These are phyloP conservation scores for Coffea eugenioides DNA, from an alignment of 257 asterid genomes.

Conservation along the genomic window DNA sequence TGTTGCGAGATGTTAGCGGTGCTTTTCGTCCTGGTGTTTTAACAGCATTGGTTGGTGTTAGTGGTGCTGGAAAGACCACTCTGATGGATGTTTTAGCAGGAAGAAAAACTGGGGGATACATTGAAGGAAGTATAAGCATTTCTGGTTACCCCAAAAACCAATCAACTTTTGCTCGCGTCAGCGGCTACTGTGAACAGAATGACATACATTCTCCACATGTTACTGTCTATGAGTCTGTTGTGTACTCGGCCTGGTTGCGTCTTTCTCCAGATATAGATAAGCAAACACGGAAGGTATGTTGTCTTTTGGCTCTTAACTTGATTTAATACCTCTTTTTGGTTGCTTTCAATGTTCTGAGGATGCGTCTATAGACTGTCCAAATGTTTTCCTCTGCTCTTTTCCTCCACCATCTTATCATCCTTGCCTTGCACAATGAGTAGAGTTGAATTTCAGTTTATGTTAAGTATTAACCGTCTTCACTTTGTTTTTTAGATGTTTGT, in stretches of 20 bases:
- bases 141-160: conserved; percentile 91
- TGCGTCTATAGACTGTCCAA: background rate
- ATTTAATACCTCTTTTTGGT: background rate
- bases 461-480: conserved; percentile 1
- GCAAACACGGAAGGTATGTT: conserved; percentile 49
- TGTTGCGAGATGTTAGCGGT: conserved; percentile 74
- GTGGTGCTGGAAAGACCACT: conserved; percentile 94
- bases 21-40: conserved; percentile 88
- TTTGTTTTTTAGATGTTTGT: conserved; percentile 57
- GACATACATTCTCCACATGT: conserved; percentile 90
- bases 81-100: conserved; percentile 93
- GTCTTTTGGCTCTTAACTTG: background rate
- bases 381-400: background rate
- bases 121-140: conserved; percentile 69
- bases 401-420: conserved; percentile 3
- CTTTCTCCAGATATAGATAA: conserved; percentile 65
- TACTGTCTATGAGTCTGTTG: conserved; percentile 75
- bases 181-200: conserved; percentile 89
- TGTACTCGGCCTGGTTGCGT: conserved; percentile 91
- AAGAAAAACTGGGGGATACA: conserved; percentile 73
- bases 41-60: conserved; percentile 83
- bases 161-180: conserved; percentile 76
- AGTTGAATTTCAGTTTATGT: background rate
- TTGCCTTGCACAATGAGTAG: background rate
- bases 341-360: background rate